Base-by-base conservation (phyloP, 2,329 filamentous ascomycete genomes). In the Phialocephala sp. region DNA sequence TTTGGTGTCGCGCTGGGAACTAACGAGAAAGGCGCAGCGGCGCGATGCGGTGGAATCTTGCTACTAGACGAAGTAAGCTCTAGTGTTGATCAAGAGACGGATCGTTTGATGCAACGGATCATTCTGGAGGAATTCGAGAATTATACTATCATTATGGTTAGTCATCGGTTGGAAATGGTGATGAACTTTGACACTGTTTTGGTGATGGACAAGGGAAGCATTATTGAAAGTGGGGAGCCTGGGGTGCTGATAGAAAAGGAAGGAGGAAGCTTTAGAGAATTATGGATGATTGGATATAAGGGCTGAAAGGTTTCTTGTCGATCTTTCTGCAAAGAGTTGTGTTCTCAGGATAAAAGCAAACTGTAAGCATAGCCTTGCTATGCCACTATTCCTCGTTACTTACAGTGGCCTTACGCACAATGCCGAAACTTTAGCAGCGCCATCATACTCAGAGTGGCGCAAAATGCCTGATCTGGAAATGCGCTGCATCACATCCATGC, bases 31-130 rank as follows among this genome's bases (percentile, higher is more conserved):
- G 50, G 22, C 11, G 11, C 11, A 35, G 18, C 8, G 4, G 14
- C 11, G 14, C 8, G 14, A 20, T 22, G 50, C 18, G 55, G 63
- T 22, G 59, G 63, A 8, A 60, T 69, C 15, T 15, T 68, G 14
- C 35, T 71, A 14, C 22, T 71, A 5, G 65, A 66, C 32, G 65
- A 69, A 47, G 62, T 64, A 14, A 67, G 52, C 37, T 64, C 55
- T 50, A 86, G 83, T 64, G 82, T 89, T 47, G 87, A 89, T 69
- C 76, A 77, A 15, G 80, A 82, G 63, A 87, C 86, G 0, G 86
- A 89, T 65, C 77, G 81, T 50, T 75, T 81, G 12, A 85, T 89
- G 76, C 84, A 87, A 70, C 76, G 78, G 8, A 77, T 89, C 24
- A 83, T 89, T 63, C 79, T 82, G 2, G 78, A 81, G 41, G 80